Evolutionary conservation across 2,329 filamentous ascomycete species (phyloP), one percentile per base, ranked within the genome.

Genomic region (Juglanconis oblonga): DNA sequence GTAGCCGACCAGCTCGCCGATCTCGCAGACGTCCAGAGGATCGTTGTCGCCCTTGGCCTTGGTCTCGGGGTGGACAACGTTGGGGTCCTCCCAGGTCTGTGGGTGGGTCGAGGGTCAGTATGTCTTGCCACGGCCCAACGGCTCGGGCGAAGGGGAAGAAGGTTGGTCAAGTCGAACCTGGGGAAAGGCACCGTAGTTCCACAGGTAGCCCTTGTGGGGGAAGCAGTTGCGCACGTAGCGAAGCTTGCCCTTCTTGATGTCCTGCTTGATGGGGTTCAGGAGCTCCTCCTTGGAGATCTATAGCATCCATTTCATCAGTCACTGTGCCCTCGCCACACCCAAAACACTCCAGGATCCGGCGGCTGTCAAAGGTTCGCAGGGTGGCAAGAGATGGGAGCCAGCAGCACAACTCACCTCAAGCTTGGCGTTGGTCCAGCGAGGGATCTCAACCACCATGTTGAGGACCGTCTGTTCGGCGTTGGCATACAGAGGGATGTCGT

Each of bases 141-240:
- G 14, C 24, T 56, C 31, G 3, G 14, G 54, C 51, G 49, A 48
- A 57, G 56, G 48, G 35, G 31, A 44, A 42, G 36, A 40, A 40
- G 63, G 38, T 42, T 50, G 48, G 9, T 36, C 31, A 14, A 11
- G 31, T 60, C 84, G 74, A 84, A 95, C 92, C 84, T 95, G 92
- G 72, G 95, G 95, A 88, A 99, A 98, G 79, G 93, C 93, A 82
- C 95, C 95, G 81, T 99, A 99, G 87, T 99, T 99, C 95, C 95
- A 99, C 71, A 99, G 91, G 81, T 99, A 99, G 69, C 95, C 95
- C 87, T 99, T 98, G 90, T 99, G 95, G 71, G 95, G 95, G 87
- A 99, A 99, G 89, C 95, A 99, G 89, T 99, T 99, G 82, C 95
- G 92, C 76, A 99, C 95, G 77, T 89, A 99, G 74, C 95, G 91